Percentiles rank a stretch among this genome's conserved stretches.
phyloP scores from a whole-genome alignment of 768 basidiomycete species.

The Rhodotorula graminis region DNA sequence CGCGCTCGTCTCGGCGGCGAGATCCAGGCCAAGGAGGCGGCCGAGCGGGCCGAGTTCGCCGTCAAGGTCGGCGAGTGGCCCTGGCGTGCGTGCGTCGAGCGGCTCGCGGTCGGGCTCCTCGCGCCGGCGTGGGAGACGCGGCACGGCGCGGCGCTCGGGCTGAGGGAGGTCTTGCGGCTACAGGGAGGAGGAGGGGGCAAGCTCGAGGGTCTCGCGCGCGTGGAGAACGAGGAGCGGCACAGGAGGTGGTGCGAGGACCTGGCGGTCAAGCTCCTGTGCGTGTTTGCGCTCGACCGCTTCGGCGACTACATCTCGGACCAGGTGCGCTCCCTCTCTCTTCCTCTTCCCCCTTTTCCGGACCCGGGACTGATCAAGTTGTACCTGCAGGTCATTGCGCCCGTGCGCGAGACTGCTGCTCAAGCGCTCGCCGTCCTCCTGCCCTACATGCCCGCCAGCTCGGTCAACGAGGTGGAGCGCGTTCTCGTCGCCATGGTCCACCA shows the following conservation, averaged over 20 bases:
- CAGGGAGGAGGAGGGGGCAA: conserved; percentile 73
- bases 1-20: conserved; percentile 54
- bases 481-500: conserved; percentile 92
- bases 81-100: conserved; percentile 52
- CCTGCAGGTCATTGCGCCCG: conserved; percentile 77
- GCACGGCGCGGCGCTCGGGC: conserved; percentile 86
- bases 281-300: conserved; percentile 94
- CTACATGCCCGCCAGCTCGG: conserved; percentile 76
- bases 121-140: conserved; percentile 84
- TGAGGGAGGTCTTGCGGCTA: conserved; percentile 77
- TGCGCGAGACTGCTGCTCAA: conserved; percentile 92
- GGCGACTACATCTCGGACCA: conserved; percentile 96
- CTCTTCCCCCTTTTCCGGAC: neutral
- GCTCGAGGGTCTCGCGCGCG: conserved; percentile 54
- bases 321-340: conserved; percentile 44
- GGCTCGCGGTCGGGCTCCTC: conserved; percentile 54
- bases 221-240: conserved; percentile 64
- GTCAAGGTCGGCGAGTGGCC: conserved; percentile 72
- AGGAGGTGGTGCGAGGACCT: conserved; percentile 86
- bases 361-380: neutral
- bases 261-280: conserved; percentile 74
- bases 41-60: conserved; percentile 54
- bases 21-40: conserved; percentile 51
- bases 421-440: conserved; percentile 82
- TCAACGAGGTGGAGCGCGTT: conserved; percentile 72